Percentiles rank a stretch among this genome's conserved stretches.
Evolutionary conservation across 306 rosid species (phyloP).

Genomic region (Quercus mongolica): DNA sequence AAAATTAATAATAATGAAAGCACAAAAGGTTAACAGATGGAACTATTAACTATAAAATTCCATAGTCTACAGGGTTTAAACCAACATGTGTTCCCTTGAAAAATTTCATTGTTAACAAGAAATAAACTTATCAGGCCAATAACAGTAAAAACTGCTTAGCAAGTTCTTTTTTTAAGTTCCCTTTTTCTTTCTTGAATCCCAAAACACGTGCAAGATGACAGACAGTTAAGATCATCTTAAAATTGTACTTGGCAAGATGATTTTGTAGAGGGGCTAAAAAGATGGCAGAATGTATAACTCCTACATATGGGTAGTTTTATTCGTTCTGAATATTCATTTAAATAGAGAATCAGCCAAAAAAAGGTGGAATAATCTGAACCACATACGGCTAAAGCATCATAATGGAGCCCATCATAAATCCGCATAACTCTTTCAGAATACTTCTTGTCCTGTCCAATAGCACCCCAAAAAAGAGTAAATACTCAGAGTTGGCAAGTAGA

Average conservation of each 20-base stretch:
- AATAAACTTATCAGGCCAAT: neutral
- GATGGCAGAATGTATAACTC: neutral
- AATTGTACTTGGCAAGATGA: neutral
- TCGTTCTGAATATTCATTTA: neutral
- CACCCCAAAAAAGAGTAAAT: slow-evolving; percentile 13
- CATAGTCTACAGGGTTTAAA: neutral
- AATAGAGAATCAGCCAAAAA: neutral
- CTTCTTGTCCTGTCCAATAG: slow-evolving; percentile 52
- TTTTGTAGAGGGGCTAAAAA: neutral
- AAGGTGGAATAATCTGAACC: neutral
- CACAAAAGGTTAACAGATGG: neutral
- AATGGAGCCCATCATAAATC: slow-evolving; percentile 92
- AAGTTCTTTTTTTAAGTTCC: neutral
- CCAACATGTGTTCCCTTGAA: neutral
- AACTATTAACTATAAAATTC: neutral
- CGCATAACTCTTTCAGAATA: slow-evolving; percentile 84
- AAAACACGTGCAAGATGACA: slow-evolving; percentile 1
- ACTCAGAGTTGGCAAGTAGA: slow-evolving; percentile 26
- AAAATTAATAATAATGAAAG: neutral
- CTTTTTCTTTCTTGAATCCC: neutral
- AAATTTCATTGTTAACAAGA: neutral
- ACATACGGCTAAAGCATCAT: slow-evolving; percentile 91
- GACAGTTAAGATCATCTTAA: neutral
- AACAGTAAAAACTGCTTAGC: neutral
- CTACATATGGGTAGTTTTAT: neutral